phyloP scores from a whole-genome alignment of 805 yeast species.

The Teunomyces panamensis region DNA sequence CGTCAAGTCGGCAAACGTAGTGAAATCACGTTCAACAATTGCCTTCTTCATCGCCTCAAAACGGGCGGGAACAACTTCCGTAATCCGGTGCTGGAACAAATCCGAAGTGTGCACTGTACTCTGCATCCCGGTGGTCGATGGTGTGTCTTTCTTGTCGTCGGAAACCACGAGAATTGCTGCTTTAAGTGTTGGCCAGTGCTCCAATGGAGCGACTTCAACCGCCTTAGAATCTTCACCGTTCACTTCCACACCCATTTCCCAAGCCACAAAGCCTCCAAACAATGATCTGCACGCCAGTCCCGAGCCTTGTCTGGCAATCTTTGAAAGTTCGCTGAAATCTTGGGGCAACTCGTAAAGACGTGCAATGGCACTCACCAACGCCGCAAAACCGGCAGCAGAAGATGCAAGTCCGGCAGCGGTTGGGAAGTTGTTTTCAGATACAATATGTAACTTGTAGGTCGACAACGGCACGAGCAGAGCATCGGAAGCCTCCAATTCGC shows the following conservation, averaged over 20 bases:
- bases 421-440: slow-evolving; percentile 94
- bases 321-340: slow-evolving; percentile 78
- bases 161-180: slow-evolving; percentile 92
- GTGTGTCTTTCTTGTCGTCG: slow-evolving; percentile 90
- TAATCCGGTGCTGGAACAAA: slow-evolving; percentile 75
- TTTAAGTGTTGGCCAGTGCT: slow-evolving; percentile 88
- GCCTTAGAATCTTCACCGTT: slow-evolving; percentile 96
- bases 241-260: slow-evolving; percentile 85
- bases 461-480: slow-evolving; percentile 58
- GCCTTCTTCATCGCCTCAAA: slow-evolving; percentile 78
- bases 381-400: slow-evolving; percentile 98
- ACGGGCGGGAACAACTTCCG: slow-evolving; percentile 79
- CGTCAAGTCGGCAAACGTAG: slow-evolving; percentile 80
- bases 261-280: slow-evolving; percentile 97
- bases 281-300: slow-evolving; percentile 98
- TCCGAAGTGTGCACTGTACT: slow-evolving; percentile 86
- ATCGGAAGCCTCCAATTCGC: slow-evolving; percentile 56
- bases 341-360: slow-evolving; percentile 82
- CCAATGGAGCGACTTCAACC: slow-evolving; percentile 79
- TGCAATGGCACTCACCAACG: slow-evolving; percentile 87
- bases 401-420: slow-evolving; percentile 99
- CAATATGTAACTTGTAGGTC: slow-evolving; percentile 68
- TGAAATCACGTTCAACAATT: slow-evolving; percentile 72
- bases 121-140: slow-evolving; percentile 97
- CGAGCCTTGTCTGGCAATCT: slow-evolving; percentile 95